Base-by-base conservation (phyloP, 495 filamentous ascomycete species). In the Aspergillus carlsbadensis region DNA sequence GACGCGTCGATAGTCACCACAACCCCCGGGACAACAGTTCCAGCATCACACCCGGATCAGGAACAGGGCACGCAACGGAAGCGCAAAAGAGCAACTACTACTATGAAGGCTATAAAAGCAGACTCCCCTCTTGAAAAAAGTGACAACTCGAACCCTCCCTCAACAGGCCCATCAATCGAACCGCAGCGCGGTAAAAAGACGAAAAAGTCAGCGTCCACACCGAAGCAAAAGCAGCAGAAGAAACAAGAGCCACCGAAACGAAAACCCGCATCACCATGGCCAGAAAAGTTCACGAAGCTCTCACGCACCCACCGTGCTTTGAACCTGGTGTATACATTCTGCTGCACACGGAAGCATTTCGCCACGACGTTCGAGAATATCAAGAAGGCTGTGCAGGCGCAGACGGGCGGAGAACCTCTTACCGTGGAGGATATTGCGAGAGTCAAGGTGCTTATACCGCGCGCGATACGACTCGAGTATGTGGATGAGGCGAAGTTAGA, bases 281-380 rank as follows among this genome's bases (percentile, higher is more conserved):
- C 94, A 0, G 77, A 81, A 1, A 73, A 78, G 50, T 89, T 98
- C 68, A 85, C 82, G 40, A 73, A 76, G 36, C 81, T 98, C 7
- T 83, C 86, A 6, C 85, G 89, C 64, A 89, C 85, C 0, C 88
- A 96, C 66, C 81, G 86, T 51, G 92, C 95, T 6, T 71, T 98
- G 52, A 98, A 96, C 63, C 71, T 97, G 4, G 91, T 97, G 6
- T 96, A 90, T 64, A 98, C 94, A 1, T 98, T 98, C 70, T 92
- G 89, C 70, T 93, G 85, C 65, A 92, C 93, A 7, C 86, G 95
- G 8, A 96, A 95, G 66, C 90, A 96, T 57, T 76, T 98, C 7
- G 86, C 87, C 0, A 97, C 94, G 0, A 96, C 95, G 0, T 92
- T 96, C 63, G 87, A 92, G 20, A 96, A 85, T 37, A 87, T 98